Evolutionary conservation across 1,284 basidiomycete genomes (phyloP), one percentile per base, ranked within the genome.

Genomic region (Earliella scabrosa): DNA sequence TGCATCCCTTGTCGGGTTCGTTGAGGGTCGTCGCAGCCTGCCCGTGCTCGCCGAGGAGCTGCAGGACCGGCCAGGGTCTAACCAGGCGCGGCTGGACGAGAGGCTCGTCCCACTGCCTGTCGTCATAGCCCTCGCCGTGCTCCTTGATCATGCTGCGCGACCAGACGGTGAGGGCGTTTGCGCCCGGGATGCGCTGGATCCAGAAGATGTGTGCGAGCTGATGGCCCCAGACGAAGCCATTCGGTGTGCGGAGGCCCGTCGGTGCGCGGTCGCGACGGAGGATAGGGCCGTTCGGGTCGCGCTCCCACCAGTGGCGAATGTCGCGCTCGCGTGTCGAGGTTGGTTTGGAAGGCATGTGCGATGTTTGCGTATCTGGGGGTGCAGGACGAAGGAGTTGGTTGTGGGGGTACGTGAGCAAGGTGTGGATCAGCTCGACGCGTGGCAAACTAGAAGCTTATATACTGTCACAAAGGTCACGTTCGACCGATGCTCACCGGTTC

Each of bases 91-190:
- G 66, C 7, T 32, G 46, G 11, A 59, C 50, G 50, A 66, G 61
- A 6, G 61, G 64, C 35, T 45, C 24, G 7, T 57, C 56, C 50
- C 50, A 51, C 29, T 61, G 54, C 20, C 48, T 36, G 36, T 61
- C 40, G 49, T 57, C 60, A 55, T 66, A 65, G 44, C 62, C 50
- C 49, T 73, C 71, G 14, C 65, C 68, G 48, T 63, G 64, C 45
- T 65, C 69, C 41, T 67, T 60, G 56, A 75, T 62, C 72, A 74
- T 74, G 61, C 71, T 73, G 32, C 72, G 66, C 21, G 73, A 70
- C 68, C 69, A 75, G 45, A 68, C 57, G 23, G 70, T 71, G 32
- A 70, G 50, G 35, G 66, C 54, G 36, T 63, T 60, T 23, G 47
- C 50, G 45, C 69, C 65, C 14, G 65, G 52, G 48, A 73, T 65